These are phyloP conservation scores for Entamoeba histolytica DNA, from an alignment of 208 protist genomes.

Conservation along the genomic window DNA sequence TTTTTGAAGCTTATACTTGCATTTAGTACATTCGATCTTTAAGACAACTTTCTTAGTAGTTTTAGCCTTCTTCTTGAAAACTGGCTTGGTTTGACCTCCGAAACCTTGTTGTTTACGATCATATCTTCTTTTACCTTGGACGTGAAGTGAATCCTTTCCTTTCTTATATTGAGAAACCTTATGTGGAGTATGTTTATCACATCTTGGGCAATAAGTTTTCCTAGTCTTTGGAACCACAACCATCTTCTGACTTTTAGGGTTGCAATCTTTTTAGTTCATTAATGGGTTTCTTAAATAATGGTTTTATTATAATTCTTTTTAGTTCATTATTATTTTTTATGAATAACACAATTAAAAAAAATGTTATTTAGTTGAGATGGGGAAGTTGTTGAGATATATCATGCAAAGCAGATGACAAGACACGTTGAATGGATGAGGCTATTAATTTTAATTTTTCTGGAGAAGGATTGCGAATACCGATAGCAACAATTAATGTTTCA, in stretches of 20 bases:
- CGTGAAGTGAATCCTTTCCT: conserved; percentile 84
- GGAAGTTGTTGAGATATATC: too few relatives aligned
- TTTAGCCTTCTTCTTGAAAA: conserved; percentile 96
- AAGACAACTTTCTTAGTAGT: conserved; percentile 17
- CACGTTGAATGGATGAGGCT: too few relatives aligned
- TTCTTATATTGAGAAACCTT: conserved; percentile 82
- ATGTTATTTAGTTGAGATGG: too few relatives aligned
- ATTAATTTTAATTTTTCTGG: too few relatives aligned
- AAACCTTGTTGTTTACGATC: conserved; percentile 97
- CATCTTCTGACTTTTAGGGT: conserved; percentile 1
- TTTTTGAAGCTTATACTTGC: background rate
- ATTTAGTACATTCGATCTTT: background rate
- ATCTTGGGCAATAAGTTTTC: conserved; percentile 55
- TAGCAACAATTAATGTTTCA: too few relatives aligned
- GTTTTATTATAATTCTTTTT: background rate
- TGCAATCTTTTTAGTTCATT: background rate
- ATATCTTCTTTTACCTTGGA: conserved; percentile 96
- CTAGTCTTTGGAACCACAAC: conserved; percentile 48
- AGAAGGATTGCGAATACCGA: too few relatives aligned
- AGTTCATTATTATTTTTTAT: too few relatives aligned
- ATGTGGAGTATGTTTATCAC: conserved; percentile 71
- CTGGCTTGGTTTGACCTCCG: conserved; percentile 99
- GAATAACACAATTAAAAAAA: too few relatives aligned
- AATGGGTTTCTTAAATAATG: background rate
- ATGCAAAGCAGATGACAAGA: too few relatives aligned